Evolutionary conservation across 345 rosid species (phyloP).

Genomic region (Gossypium rotundifolium): DNA sequence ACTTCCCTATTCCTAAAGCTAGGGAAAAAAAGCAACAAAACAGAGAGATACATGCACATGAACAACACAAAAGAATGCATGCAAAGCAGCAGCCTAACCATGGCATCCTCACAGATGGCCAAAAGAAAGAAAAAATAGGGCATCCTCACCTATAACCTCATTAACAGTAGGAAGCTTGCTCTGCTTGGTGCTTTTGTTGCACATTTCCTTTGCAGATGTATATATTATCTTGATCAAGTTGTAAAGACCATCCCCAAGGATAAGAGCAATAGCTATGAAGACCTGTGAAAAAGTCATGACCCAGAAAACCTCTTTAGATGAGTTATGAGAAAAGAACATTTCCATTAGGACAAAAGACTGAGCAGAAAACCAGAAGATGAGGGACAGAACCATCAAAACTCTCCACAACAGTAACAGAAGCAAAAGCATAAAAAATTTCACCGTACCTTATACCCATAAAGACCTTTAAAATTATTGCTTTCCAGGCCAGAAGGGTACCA

Average conservation of each 20-base stretch:
- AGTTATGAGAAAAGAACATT: background rate
- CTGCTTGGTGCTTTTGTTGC: slow-evolving; percentile 42
- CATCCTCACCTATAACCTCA: slow-evolving; percentile 49
- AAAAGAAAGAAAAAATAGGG: background rate
- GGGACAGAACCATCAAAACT: background rate
- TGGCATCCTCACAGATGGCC: slow-evolving; percentile 20
- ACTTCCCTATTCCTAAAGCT: background rate
- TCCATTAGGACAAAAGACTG: background rate
- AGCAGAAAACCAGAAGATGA: background rate
- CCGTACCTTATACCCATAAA: slow-evolving; percentile 84
- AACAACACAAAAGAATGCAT: background rate
- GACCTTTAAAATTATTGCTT: slow-evolving; percentile 84
- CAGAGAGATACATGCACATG: background rate
- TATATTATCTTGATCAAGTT: slow-evolving; percentile 74
- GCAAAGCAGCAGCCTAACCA: background rate
- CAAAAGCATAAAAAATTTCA: background rate
- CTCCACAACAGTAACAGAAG: slow-evolving; percentile 4
- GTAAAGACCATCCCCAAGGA: slow-evolving; percentile 92
- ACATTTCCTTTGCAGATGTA: slow-evolving; percentile 52
- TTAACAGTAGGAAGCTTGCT: slow-evolving; percentile 50
- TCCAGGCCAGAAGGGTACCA: slow-evolving; percentile 86
- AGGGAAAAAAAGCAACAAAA: background rate
- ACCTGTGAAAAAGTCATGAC: slow-evolving; percentile 41
- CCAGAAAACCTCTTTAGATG: slow-evolving; percentile 6
- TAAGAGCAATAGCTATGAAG: slow-evolving; percentile 75